phyloP scores from a whole-genome alignment of 345 rosid species.

The Moricandia moricandioides region DNA sequence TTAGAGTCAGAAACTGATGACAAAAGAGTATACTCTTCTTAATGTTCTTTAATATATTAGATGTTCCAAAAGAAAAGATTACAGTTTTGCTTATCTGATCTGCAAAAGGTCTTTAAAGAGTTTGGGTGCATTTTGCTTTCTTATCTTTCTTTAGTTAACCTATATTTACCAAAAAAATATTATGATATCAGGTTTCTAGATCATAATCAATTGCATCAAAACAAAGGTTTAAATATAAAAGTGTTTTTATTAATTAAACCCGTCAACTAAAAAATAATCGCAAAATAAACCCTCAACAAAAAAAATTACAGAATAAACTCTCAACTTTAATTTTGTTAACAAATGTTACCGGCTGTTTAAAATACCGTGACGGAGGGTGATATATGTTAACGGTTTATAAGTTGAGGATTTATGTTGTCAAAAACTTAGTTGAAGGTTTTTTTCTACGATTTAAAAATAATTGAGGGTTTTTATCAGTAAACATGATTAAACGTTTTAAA shows the following conservation, averaged over 20 bases:
- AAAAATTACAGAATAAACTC: no score
- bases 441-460: no score
- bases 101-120: neutral
- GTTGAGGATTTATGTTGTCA: no score
- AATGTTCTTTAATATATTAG: neutral
- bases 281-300: no score
- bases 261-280: no score
- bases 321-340: no score
- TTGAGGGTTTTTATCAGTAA: no score
- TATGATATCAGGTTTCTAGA: neutral
- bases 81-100: conserved; percentile 3
- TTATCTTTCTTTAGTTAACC: neutral
- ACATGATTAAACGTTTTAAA: no score
- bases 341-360: no score
- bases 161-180: neutral
- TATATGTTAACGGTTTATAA: no score
- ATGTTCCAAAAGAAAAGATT: conserved; percentile 1
- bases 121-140: neutral
- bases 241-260: neutral
- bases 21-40: conserved; percentile 15
- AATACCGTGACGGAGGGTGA: no score
- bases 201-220: neutral
- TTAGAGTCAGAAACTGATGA: conserved; percentile 38
- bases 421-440: no score
- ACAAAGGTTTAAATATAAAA: neutral